A percentile compares a stretch with the other conserved stretches of the same genome.
phyloP scores from a whole-genome alignment of 1,284 basidiomycete genomes.

The Nidula niveotomentosa region DNA sequence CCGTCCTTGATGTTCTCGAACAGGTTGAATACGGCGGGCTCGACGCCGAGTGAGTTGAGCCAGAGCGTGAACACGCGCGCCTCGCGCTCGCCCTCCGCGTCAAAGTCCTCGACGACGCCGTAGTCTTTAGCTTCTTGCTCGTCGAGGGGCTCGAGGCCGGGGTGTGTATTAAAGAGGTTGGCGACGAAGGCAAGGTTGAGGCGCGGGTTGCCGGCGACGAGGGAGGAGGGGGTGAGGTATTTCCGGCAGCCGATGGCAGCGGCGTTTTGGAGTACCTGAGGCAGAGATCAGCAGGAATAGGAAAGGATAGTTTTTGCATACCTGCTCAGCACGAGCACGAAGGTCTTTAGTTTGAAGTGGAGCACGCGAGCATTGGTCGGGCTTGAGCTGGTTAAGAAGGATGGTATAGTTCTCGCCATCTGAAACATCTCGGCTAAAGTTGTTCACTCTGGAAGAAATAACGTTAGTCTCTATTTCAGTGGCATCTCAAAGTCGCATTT shows the following conservation, averaged over 20 bases:
- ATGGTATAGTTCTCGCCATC: conserved; percentile 99
- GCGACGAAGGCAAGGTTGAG: conserved; percentile 98
- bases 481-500: background rate
- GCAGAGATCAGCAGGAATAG: background rate
- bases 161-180: conserved; percentile 98
- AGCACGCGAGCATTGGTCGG: conserved; percentile 89
- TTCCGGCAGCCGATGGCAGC: conserved; percentile 94
- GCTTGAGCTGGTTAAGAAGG: conserved; percentile 93
- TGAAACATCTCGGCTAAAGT: conserved; percentile 94
- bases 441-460: conserved; percentile 74
- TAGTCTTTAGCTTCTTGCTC: conserved; percentile 86
- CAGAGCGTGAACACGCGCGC: conserved; percentile 97
- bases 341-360: conserved; percentile 88
- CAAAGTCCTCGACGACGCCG: conserved; percentile 93
- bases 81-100: conserved; percentile 97
- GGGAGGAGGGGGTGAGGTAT: conserved; percentile 90
- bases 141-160: conserved; percentile 90
- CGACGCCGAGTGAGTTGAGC: conserved; percentile 96
- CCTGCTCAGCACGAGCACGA: conserved; percentile 84
- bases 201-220: conserved; percentile 95
- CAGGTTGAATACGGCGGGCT: conserved; percentile 94
- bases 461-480: background rate
- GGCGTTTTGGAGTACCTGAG: conserved; percentile 86
- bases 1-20: conserved; percentile 97
- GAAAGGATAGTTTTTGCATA: conserved; percentile 13